These are phyloP conservation scores for Penicillium coffeae DNA, from an alignment of 495 filamentous ascomycete genomes.

Conservation along the genomic window DNA sequence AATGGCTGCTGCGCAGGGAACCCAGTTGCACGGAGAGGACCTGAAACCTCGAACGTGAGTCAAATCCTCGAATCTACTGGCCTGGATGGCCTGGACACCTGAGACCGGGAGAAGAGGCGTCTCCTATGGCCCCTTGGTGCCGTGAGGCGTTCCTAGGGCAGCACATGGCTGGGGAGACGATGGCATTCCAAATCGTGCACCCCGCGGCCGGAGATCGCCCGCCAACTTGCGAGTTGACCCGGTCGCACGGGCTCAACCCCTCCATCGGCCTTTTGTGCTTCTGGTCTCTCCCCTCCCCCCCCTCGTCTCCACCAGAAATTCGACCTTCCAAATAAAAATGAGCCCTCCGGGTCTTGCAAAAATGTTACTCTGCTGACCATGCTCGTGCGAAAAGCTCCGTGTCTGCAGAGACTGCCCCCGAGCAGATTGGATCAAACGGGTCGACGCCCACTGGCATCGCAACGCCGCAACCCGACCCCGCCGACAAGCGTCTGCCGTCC, in stretches of 20 bases:
- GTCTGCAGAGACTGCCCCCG: conserved; percentile 63
- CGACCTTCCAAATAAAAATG: not conserved
- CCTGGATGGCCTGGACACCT: not conserved
- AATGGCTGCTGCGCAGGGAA: conserved; percentile 47
- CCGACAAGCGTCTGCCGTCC: conserved; percentile 85
- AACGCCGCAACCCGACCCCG: conserved; percentile 83
- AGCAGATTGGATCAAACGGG: conserved; percentile 73
- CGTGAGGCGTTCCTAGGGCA: no score
- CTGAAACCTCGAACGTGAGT: conserved; percentile 48
- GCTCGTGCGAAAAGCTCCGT: conserved; percentile 24
- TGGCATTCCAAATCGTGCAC: no score
- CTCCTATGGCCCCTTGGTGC: no score
- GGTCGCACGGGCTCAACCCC: conserved; percentile 4
- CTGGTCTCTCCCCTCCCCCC: not conserved
- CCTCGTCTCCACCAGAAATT: not conserved
- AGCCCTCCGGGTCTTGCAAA: not conserved
- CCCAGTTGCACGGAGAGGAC: conserved; percentile 50
- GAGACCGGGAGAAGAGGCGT: no score
- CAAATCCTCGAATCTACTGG: not conserved
- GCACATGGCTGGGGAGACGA: no score
- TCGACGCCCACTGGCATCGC: conserved; percentile 80
- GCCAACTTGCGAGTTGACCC: not conserved
- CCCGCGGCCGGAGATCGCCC: conserved; percentile 3
- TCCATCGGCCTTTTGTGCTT: no score
- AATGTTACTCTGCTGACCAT: not conserved